These are phyloP conservation scores for Metschnikowia shivogae DNA, from an alignment of 805 yeast genomes.

Conservation along the genomic window DNA sequence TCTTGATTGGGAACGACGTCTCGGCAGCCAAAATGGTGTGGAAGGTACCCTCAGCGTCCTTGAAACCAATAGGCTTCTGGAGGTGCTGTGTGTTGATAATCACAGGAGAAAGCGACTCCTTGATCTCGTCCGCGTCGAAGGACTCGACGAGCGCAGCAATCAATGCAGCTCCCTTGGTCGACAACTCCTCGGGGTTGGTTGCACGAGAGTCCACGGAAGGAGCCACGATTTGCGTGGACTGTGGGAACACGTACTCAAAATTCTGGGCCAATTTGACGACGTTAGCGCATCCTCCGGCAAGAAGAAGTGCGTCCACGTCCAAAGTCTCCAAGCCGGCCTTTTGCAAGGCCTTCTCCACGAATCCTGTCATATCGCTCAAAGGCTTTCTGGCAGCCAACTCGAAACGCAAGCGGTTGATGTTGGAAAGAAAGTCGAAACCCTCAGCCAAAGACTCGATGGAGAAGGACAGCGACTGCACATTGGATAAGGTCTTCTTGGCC, in stretches of 20 bases:
- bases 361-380: constrained; percentile 68
- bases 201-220: constrained; percentile 74
- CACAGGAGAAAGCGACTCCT: constrained; percentile 77
- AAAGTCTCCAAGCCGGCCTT: constrained; percentile 83
- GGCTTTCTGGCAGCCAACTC: constrained; percentile 83
- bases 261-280: constrained; percentile 85
- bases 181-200: constrained; percentile 80
- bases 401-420: constrained; percentile 89
- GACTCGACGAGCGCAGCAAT: constrained; percentile 85
- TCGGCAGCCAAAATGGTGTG: constrained; percentile 71
- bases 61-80: constrained; percentile 77
- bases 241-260: constrained; percentile 75
- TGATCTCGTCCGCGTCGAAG: constrained; percentile 78
- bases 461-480: constrained; percentile 81
- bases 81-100: constrained; percentile 87
- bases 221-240: constrained; percentile 66
- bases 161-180: constrained; percentile 92
- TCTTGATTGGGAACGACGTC: constrained; percentile 89
- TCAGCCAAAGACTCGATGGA: constrained; percentile 94
- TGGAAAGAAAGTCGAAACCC: constrained; percentile 89
- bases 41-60: constrained; percentile 67
- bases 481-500: constrained; percentile 87
- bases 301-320: constrained; percentile 85
- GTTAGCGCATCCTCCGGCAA: constrained; percentile 91
- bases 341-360: constrained; percentile 66